These are phyloP conservation scores for Diaporthe vexans DNA, from an alignment of 2,329 filamentous ascomycete genomes.

Conservation along the genomic window DNA sequence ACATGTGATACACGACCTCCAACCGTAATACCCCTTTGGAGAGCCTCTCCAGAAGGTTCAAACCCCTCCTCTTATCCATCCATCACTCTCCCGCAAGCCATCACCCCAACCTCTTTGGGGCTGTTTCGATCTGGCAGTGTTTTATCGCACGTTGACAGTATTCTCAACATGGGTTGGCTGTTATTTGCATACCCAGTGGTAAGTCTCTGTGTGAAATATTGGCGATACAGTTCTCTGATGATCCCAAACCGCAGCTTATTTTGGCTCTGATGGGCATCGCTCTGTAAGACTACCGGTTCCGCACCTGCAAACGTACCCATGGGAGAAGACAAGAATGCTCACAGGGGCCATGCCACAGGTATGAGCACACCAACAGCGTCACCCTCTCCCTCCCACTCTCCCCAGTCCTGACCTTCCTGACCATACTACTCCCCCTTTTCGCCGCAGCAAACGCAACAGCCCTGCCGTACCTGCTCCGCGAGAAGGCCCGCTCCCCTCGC, in stretches of 20 bases:
- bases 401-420: constrained; percentile 52
- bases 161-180: constrained; percentile 21
- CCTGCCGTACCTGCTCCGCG: constrained; percentile 51
- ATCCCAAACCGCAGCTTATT: constrained; percentile 41
- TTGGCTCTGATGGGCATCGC: constrained; percentile 45
- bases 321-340: constrained; percentile 25
- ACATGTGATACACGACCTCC: constrained; percentile 2
- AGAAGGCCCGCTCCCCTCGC: constrained; percentile 42
- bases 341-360: constrained; percentile 46
- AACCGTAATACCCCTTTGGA: not conserved
- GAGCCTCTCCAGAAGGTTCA: not conserved
- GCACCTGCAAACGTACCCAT: not conserved
- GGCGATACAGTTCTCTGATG: not conserved
- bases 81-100: not conserved
- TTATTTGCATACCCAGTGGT: constrained; percentile 19
- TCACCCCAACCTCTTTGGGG: not conserved
- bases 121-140: not conserved
- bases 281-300: constrained; percentile 38
- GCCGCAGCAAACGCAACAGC: constrained; percentile 54
- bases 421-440: constrained; percentile 57
- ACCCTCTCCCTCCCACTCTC: constrained; percentile 58
- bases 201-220: not conserved
- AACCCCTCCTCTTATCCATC: constrained; percentile 20
- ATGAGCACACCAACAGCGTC: constrained; percentile 55
- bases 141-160: not conserved